These are phyloP conservation scores for Mycena floridula DNA, from an alignment of 768 basidiomycete genomes.

Conservation along the genomic window DNA sequence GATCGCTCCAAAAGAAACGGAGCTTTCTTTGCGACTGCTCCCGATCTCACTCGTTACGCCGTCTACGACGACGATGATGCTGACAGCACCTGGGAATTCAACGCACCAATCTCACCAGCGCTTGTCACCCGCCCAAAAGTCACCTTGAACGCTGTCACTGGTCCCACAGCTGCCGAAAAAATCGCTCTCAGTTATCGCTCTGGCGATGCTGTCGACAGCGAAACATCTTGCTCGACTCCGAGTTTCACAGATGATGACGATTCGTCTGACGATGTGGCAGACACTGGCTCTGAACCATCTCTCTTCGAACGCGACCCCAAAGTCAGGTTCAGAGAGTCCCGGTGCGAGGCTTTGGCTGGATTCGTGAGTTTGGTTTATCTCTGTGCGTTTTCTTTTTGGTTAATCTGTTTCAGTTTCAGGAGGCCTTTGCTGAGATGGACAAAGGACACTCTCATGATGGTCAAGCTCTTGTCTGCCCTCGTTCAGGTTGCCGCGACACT, in stretches of 20 bases:
- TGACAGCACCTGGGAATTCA: constrained; percentile 31
- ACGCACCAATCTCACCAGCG: constrained; percentile 7
- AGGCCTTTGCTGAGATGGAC: constrained; percentile 27
- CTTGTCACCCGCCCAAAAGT: neutral
- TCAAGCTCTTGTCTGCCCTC: constrained; percentile 34
- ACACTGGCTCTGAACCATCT: neutral
- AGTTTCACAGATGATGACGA: neutral
- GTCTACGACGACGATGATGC: constrained; percentile 22
- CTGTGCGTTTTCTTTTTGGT: neutral
- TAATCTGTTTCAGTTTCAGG: constrained; percentile 22
- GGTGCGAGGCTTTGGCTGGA: constrained; percentile 27
- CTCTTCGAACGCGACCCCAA: constrained; percentile 16
- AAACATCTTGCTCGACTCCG: neutral
- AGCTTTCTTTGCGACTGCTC: neutral
- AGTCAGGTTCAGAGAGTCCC: constrained; percentile 28
- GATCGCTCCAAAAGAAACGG: neutral
- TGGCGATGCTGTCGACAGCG: neutral
- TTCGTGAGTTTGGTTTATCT: constrained; percentile 28
- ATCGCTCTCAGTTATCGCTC: constrained; percentile 29
- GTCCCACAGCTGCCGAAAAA: constrained; percentile 33
- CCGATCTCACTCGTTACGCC: constrained; percentile 8
- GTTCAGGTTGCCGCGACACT: constrained; percentile 34
- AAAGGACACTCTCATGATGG: constrained; percentile 19
- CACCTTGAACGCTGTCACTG: too few relatives aligned
- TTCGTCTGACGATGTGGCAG: constrained; percentile 3